phyloP scores from a whole-genome alignment of 2,329 filamentous ascomycete genomes.

The Ascochyta viciae-villosae region DNA sequence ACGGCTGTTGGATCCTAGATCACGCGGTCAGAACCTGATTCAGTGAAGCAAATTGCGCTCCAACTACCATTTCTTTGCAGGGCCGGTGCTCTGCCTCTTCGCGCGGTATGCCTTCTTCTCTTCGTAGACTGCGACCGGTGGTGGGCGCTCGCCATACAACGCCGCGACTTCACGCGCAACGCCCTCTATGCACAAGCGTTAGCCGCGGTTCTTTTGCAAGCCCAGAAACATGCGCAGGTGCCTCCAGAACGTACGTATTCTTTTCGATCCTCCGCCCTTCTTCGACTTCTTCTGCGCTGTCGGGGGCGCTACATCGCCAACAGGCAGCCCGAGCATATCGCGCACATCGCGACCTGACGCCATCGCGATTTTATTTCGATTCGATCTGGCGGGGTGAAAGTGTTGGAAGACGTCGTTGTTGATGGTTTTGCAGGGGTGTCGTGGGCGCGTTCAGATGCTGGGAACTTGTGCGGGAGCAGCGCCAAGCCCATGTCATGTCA shows the following conservation, averaged over 20 bases:
- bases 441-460: slow-evolving; percentile 3
- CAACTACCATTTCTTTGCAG: slow-evolving; percentile 49
- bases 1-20: slow-evolving; percentile 57
- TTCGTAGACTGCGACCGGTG: slow-evolving; percentile 51
- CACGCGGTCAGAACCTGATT: background rate
- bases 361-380: slow-evolving; percentile 36
- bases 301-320: slow-evolving; percentile 53
- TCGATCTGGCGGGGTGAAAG: slow-evolving; percentile 29
- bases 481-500: slow-evolving; percentile 10
- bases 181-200: slow-evolving; percentile 37
- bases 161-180: slow-evolving; percentile 52
- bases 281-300: slow-evolving; percentile 77
- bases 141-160: slow-evolving; percentile 50
- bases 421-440: slow-evolving; percentile 41
- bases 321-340: slow-evolving; percentile 84
- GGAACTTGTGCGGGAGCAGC: slow-evolving; percentile 9
- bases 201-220: background rate
- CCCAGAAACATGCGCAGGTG: slow-evolving; percentile 3
- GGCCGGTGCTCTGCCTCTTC: slow-evolving; percentile 48
- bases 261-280: slow-evolving; percentile 60
- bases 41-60: background rate
- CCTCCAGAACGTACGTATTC: slow-evolving; percentile 55
- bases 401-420: slow-evolving; percentile 25
- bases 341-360: slow-evolving; percentile 69
- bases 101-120: slow-evolving; percentile 50